Evolutionary conservation across 1,284 basidiomycete species (phyloP), one percentile per base, ranked within the genome.

Genomic region (Agaricales sp.): DNA sequence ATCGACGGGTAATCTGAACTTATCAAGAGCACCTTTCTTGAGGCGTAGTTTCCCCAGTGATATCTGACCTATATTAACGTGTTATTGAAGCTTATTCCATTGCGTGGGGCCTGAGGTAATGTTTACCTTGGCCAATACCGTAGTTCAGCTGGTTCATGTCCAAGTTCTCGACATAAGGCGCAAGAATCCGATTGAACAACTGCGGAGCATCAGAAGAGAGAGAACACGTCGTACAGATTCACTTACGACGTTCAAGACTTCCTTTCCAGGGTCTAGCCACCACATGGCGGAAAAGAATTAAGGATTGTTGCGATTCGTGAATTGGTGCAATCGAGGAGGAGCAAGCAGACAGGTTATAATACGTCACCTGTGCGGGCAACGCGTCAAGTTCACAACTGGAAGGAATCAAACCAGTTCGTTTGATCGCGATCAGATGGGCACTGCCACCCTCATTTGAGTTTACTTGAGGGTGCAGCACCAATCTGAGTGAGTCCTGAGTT

Each of bases 131-230:
- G 59, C 84, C 90, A 56, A 99, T 91, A 23, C 93, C 94, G 70
- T 96, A 87, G 60, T 93, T 94, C 46, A 99, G 85, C 67, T 96
- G 92, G 60, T 89, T 87, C 58, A 93, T 82, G 66, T 98, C 93
- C 63, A 99, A 71, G 59, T 97, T 96, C 70, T 96, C 93, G 55
- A 99, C 89, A 75, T 99, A 98, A 1, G 92, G 89, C 41, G 92
- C 90, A 46, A 97, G 82, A 55, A 96, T 87, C 57, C 89, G 81
- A 66, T 96, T 96, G 70, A 94, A 88, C 12, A 18, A 26, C 24
- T 21, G 37, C 21, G 20, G 12, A 55, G 4, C 21, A 13, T 19
- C 21, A 19, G 23, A 12, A 24, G 3, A 4, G 16, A 24, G 3
- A n/a, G 3, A 12, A 61, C 72, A 49, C 18, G n/a, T n/a, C n/a